Evolutionary conservation across 2,329 filamentous ascomycete genomes (phyloP).

Genomic region (Colletotrichum magnum): DNA sequence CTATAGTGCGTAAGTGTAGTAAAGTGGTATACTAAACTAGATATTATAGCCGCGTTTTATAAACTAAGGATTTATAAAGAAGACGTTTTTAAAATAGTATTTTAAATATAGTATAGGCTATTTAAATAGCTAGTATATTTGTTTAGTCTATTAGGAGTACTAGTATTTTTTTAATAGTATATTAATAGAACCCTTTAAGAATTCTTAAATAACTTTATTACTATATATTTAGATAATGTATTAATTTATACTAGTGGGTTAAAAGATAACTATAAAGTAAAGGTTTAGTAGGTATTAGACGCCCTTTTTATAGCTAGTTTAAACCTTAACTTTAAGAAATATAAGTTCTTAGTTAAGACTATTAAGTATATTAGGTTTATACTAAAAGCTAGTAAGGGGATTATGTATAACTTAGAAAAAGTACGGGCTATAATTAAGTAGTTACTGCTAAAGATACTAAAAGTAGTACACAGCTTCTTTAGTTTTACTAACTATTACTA

Average conservation of each 20-base stretch:
- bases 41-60: conserved; percentile 48
- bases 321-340: conserved; percentile 5
- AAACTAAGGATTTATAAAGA: conserved; percentile 48
- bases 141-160: conserved; percentile 45
- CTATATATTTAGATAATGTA: conserved; percentile 42
- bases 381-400: no score
- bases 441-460: no score
- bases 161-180: conserved; percentile 41
- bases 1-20: not conserved
- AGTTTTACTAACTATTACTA: no score
- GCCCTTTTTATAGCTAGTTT: not conserved
- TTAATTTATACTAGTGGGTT: conserved; percentile 42
- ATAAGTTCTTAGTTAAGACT: conserved; percentile 12
- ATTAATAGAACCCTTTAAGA: conserved; percentile 43
- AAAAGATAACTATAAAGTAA: not conserved
- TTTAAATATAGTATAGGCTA: conserved; percentile 33
- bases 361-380: conserved; percentile 1
- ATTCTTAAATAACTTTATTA: conserved; percentile 40
- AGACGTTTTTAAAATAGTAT: conserved; percentile 52
- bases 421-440: no score
- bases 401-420: no score
- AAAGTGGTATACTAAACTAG: conserved; percentile 7
- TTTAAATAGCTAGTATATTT: conserved; percentile 52
- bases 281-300: not conserved
- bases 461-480: no score